Evolutionary conservation across 148 eudicot genomes (phyloP).

Genomic region (Amaranthus palmeri): DNA sequence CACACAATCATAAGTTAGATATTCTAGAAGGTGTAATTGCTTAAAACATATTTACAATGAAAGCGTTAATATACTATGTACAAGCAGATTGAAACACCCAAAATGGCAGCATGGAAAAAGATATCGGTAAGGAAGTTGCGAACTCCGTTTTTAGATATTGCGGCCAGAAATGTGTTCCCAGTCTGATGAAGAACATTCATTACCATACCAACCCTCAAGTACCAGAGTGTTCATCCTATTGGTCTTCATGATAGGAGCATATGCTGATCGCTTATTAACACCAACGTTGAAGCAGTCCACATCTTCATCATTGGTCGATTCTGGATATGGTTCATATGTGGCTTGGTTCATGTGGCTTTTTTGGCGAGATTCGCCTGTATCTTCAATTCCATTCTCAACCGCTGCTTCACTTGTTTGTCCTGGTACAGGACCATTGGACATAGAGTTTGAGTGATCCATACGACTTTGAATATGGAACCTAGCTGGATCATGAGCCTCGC

Average conservation of each 20-base stretch:
- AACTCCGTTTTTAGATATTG: constrained; percentile 33
- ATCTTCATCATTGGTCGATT: constrained; percentile 21
- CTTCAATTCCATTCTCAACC: constrained; percentile 11
- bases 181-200: constrained; percentile 54
- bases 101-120: not conserved
- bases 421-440: constrained; percentile 15
- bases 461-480: constrained; percentile 57
- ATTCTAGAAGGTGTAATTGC: constrained; percentile 16
- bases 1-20: constrained; percentile 1
- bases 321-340: constrained; percentile 27
- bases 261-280: constrained; percentile 16
- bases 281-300: constrained; percentile 17
- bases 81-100: constrained; percentile 9
- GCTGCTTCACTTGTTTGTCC: not conserved
- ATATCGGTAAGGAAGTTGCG: constrained; percentile 5
- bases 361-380: constrained; percentile 17
- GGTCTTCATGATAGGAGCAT: constrained; percentile 13
- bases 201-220: constrained; percentile 43
- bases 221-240: constrained; percentile 27
- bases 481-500: constrained; percentile 6
- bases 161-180: constrained; percentile 79
- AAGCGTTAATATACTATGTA: constrained; percentile 5
- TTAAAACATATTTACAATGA: constrained; percentile 16
- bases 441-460: constrained; percentile 25
- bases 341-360: constrained; percentile 10